Conservation (phyloP, 2,329 filamentous ascomycete genomes). For the Aotearoamyces nothofagi region DNA sequence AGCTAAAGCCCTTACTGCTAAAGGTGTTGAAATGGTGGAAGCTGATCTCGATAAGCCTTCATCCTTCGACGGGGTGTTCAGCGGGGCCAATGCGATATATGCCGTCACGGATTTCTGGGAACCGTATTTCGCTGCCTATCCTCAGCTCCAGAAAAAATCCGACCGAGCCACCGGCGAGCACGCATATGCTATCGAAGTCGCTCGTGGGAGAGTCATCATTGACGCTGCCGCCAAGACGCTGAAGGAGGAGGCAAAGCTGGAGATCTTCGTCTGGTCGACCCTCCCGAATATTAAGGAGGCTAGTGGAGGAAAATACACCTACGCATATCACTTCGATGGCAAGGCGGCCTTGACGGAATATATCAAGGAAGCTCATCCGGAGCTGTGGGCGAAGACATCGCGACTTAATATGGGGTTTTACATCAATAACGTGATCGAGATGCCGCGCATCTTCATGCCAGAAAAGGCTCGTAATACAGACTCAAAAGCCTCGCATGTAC, state of each 20-base stretch:
- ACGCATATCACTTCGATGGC: constrained; percentile 23
- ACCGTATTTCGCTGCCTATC: constrained; percentile 7
- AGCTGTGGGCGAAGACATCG: constrained; percentile 18
- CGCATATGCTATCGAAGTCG: constrained; percentile 12
- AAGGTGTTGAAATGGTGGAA: constrained; percentile 27
- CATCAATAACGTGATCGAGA: constrained; percentile 15
- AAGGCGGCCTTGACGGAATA: constrained; percentile 20
- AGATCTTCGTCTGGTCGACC: constrained; percentile 9
- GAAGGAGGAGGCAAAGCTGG: constrained; percentile 8
- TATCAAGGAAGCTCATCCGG: constrained; percentile 11
- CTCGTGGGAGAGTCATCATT: constrained; percentile 19
- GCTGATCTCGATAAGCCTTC: constrained; percentile 10
- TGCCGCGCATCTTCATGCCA: too few species aligned
- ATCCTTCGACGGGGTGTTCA: constrained; percentile 17
- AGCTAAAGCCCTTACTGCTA: constrained; percentile 22
- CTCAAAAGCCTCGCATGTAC: too few species aligned
- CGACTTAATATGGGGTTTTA: constrained; percentile 22
- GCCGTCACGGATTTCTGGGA: constrained; percentile 21
- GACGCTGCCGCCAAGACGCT: constrained; percentile 18
- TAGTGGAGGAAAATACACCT: constrained; percentile 22
- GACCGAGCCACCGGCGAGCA: constrained; percentile 10
- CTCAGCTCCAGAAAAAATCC: constrained; percentile 5
- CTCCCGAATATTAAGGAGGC: constrained; percentile 17
- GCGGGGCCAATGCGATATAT: constrained; percentile 23
- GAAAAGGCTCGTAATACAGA: too few species aligned